phyloP scores from a whole-genome alignment of 768 basidiomycete genomes.

The Tylopilus cervinicoccineus region DNA sequence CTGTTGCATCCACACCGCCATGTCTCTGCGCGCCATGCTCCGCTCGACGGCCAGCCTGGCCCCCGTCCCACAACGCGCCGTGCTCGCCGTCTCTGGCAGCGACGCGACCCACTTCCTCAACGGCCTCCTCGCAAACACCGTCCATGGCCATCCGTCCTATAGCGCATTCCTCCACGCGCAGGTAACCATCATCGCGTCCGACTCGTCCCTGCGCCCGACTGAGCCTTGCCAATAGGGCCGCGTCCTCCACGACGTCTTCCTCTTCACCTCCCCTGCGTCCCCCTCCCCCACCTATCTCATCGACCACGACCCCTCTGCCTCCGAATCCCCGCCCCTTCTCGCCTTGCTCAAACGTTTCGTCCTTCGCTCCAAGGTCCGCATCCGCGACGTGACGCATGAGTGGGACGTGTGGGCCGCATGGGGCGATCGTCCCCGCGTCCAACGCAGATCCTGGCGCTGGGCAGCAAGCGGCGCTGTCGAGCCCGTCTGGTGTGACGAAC shows the following conservation, averaged over 20 bases:
- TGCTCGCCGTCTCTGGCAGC: constrained; percentile 76
- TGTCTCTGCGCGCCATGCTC: constrained; percentile 40
- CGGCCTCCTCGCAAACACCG: constrained; percentile 58
- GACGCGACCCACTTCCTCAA: constrained; percentile 82
- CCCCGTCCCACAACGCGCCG: constrained; percentile 56
- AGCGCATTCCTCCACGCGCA: constrained; percentile 78
- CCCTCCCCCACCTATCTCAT: constrained; percentile 57
- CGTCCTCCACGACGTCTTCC: constrained; percentile 84
- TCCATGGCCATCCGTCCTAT: constrained; percentile 53
- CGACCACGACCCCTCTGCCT: constrained; percentile 63
- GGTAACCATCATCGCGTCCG: constrained; percentile 42
- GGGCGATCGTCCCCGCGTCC: constrained; percentile 44
- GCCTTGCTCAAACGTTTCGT: constrained; percentile 79
- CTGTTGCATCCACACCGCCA: constrained; percentile 12
- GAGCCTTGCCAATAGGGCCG: constrained; percentile 56
- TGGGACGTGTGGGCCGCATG: constrained; percentile 83
- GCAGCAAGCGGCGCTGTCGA: constrained; percentile 76
- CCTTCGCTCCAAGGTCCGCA: constrained; percentile 83
- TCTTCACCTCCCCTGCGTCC: constrained; percentile 57
- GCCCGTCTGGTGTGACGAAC: constrained; percentile 55
- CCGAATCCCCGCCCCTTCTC: constrained; percentile 58
- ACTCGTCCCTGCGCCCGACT: neutral
- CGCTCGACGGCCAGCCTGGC: constrained; percentile 52
- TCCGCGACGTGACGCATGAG: constrained; percentile 72
- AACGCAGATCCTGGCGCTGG: constrained; percentile 46